Evolutionary conservation across 108 stramenopile genomes (phyloP).

Genomic region (Poteriospumella lacustris): DNA sequence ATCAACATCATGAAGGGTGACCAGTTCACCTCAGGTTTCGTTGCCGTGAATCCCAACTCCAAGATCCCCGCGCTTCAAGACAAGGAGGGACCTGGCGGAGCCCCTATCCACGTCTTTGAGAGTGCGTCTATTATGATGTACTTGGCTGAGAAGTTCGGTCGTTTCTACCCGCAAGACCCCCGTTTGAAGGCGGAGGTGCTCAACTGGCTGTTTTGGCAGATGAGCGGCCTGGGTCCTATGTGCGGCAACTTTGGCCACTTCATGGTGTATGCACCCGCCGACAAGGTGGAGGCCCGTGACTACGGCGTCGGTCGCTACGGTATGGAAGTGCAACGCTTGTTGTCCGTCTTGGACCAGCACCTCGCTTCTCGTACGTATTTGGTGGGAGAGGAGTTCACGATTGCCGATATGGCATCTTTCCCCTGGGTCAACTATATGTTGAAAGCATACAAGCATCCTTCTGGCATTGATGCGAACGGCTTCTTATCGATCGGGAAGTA

Average conservation of each 20-base stretch:
- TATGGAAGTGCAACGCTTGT: constrained; percentile 71
- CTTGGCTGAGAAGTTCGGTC: constrained; percentile 62
- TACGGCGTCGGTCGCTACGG: constrained; percentile 75
- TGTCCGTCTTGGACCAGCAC: constrained; percentile 70
- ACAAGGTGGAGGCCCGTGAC: constrained; percentile 45
- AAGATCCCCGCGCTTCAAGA: constrained; percentile 76
- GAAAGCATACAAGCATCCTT: not conserved
- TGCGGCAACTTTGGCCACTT: constrained; percentile 78
- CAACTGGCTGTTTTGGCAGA: constrained; percentile 79
- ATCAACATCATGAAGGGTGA: constrained; percentile 63
- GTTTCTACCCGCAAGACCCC: constrained; percentile 57
- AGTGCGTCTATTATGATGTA: constrained; percentile 68
- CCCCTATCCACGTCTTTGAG: constrained; percentile 68
- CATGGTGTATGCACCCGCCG: constrained; percentile 60
- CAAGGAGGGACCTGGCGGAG: constrained; percentile 42
- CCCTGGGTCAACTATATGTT: constrained; percentile 63
- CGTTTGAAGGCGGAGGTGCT: constrained; percentile 47
- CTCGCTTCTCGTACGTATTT: constrained; percentile 55
- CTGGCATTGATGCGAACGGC: not conserved
- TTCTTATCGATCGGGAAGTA: constrained; percentile 15
- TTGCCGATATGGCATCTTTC: constrained; percentile 73
- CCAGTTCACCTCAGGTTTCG: constrained; percentile 73
- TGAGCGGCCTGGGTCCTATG: constrained; percentile 61
- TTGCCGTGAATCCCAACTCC: constrained; percentile 73
- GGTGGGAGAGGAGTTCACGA: constrained; percentile 65